Conservation (phyloP, 352 stramenopile genomes). For the Pythium brassicae region DNA sequence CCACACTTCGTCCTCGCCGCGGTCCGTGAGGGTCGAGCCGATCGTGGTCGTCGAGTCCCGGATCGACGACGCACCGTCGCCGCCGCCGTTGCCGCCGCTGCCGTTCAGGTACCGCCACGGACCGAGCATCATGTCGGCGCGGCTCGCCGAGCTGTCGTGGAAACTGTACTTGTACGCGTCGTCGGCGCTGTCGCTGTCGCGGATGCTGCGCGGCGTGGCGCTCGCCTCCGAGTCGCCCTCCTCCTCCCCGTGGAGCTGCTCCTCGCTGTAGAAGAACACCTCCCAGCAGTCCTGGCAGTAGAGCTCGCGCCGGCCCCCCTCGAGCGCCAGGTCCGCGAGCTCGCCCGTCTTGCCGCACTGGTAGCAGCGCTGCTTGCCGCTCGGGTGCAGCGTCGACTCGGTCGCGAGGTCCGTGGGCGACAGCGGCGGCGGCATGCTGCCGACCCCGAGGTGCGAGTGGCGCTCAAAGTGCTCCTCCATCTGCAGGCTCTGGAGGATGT, state of each 20-base stretch:
- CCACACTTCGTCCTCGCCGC: slow-evolving; percentile 23
- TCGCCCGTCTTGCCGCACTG: slow-evolving; percentile 53
- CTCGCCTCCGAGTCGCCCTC: slow-evolving; percentile 8
- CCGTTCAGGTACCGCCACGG: slow-evolving; percentile 48
- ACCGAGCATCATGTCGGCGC: slow-evolving; percentile 41
- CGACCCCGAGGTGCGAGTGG: slow-evolving; percentile 58
- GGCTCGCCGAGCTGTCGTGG: slow-evolving; percentile 58
- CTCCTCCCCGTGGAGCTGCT: slow-evolving; percentile 28
- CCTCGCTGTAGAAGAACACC: slow-evolving; percentile 65
- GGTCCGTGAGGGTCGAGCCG: slow-evolving; percentile 45
- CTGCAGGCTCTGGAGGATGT: slow-evolving; percentile 71
- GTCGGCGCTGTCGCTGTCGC: slow-evolving; percentile 14
- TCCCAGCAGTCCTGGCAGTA: slow-evolving; percentile 80
- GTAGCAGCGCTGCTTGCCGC: slow-evolving; percentile 30
- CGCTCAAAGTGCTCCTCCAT: slow-evolving; percentile 80
- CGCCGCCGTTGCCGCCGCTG: slow-evolving; percentile 29
- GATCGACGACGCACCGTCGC: slow-evolving; percentile 38
- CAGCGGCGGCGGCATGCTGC: slow-evolving; percentile 22
- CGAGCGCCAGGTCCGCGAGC: slow-evolving; percentile 48
- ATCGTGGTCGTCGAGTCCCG: slow-evolving; percentile 55
- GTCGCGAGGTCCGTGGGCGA: not conserved
- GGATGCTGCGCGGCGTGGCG: slow-evolving; percentile 9
- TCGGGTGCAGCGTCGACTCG: slow-evolving; percentile 3
- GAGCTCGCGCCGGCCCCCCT: slow-evolving; percentile 32
- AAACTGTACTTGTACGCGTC: slow-evolving; percentile 74